These are phyloP conservation scores for Sclerotinia nivalis DNA, from an alignment of 2,329 filamentous ascomycete genomes.

Conservation along the genomic window DNA sequence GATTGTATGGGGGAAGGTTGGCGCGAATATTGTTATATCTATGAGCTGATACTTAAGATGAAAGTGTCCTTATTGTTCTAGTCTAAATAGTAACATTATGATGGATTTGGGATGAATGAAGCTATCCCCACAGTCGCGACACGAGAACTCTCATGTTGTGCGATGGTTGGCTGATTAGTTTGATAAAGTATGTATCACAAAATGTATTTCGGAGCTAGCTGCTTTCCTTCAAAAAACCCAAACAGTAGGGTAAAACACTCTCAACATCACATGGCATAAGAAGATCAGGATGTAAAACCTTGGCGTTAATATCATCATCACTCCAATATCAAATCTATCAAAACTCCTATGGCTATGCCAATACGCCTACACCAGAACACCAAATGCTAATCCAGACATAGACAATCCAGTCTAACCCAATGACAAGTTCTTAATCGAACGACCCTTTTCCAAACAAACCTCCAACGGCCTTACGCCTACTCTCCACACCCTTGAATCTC, in stretches of 20 bases:
- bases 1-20: background rate
- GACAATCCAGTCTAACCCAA: conserved; percentile 13
- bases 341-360: background rate
- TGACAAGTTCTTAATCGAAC: conserved; percentile 45
- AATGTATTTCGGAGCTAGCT: background rate
- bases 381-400: conserved; percentile 10
- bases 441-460: conserved; percentile 58
- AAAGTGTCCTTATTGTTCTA: background rate
- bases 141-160: background rate
- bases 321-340: background rate
- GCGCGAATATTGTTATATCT: background rate
- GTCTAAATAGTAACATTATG: background rate
- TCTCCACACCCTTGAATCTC: conserved; percentile 59
- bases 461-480: conserved; percentile 56
- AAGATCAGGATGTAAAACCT: conserved; percentile 7
- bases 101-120: background rate
- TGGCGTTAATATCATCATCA: conserved; percentile 16
- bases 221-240: background rate
- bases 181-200: conserved; percentile 1
- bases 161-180: background rate
- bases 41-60: background rate
- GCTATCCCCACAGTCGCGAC: background rate
- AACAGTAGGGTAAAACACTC: background rate
- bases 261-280: conserved; percentile 3
- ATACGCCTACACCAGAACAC: conserved; percentile 6